phyloP scores from a whole-genome alignment of 1,139 yeast genomes.

The Sugiyamaella sp. region DNA sequence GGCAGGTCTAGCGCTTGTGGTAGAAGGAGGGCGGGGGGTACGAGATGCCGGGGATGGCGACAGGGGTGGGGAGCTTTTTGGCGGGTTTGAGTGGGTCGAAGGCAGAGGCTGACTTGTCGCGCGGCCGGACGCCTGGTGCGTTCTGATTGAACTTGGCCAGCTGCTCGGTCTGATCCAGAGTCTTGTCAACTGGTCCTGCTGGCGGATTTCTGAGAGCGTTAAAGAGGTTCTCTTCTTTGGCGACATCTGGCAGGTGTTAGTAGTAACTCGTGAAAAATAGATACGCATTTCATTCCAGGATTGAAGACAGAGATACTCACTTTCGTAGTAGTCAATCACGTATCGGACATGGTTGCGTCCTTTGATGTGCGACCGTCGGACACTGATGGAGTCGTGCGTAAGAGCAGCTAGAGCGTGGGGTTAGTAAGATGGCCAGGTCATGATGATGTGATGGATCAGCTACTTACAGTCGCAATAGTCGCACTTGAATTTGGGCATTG shows the following conservation, averaged over 20 bases:
- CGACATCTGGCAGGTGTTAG: slow-evolving; percentile 16
- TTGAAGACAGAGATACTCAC: slow-evolving; percentile 30
- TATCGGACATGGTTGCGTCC: slow-evolving; percentile 79
- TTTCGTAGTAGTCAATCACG: slow-evolving; percentile 77
- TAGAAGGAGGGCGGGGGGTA: slow-evolving; percentile 34
- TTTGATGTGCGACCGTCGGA: slow-evolving; percentile 75
- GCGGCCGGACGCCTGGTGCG: slow-evolving; percentile 32
- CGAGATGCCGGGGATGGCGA: slow-evolving; percentile 31
- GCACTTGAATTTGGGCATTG: slow-evolving; percentile 46
- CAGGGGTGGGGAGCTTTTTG: slow-evolving; percentile 32
- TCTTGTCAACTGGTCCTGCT: neutral
- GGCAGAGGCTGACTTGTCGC: slow-evolving; percentile 21
- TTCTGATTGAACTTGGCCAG: slow-evolving; percentile 26
- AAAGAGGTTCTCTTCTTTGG: slow-evolving; percentile 23
- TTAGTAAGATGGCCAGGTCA: neutral
- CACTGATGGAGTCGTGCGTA: slow-evolving; percentile 89
- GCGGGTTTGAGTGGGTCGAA: slow-evolving; percentile 19
- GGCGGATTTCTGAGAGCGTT: slow-evolving; percentile 1
- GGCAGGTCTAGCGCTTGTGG: slow-evolving; percentile 8
- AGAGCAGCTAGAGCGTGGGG: slow-evolving; percentile 52
- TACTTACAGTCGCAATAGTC: slow-evolving; percentile 72
- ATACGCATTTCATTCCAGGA: neutral
- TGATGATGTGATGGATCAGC: slow-evolving; percentile 10
- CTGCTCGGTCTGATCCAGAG: slow-evolving; percentile 30
- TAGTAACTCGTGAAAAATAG: neutral